phyloP scores from a whole-genome alignment of 768 basidiomycete genomes.

The Vararia minispora region DNA sequence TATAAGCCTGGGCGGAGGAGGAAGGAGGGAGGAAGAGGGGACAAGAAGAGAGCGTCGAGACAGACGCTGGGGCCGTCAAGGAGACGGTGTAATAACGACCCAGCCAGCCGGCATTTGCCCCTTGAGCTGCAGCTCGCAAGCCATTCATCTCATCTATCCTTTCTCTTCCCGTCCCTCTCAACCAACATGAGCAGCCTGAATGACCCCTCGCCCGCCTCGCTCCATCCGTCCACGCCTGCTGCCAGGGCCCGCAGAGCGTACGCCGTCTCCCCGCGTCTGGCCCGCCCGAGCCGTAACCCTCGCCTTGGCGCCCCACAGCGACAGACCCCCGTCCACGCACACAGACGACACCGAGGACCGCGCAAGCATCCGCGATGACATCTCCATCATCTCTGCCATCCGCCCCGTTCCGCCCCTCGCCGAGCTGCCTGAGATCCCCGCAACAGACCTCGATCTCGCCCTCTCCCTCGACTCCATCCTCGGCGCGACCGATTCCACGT shows the following conservation, averaged over 20 bases:
- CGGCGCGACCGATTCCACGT: slow-evolving; percentile 2
- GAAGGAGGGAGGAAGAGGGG: too few relatives aligned
- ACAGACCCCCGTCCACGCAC: slow-evolving; percentile 3
- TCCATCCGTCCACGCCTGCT: neutral
- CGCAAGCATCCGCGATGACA: neutral
- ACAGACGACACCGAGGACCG: neutral
- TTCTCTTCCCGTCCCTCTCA: too few relatives aligned
- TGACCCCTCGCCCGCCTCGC: neutral
- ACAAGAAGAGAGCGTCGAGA: too few relatives aligned
- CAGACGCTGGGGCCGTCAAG: too few relatives aligned
- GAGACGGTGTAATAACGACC: too few relatives aligned
- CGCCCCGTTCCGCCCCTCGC: slow-evolving; percentile 2
- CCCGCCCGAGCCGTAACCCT: too few relatives aligned
- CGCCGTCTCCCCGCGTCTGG: too few relatives aligned
- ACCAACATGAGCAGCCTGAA: too few relatives aligned
- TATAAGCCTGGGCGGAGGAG: too few relatives aligned
- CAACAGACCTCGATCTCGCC: slow-evolving; percentile 1
- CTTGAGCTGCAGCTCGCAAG: too few relatives aligned
- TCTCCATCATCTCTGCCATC: neutral
- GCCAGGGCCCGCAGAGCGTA: neutral
- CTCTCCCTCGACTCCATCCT: slow-evolving; percentile 10
- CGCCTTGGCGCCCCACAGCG: slow-evolving; percentile 1
- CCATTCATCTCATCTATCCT: too few relatives aligned
- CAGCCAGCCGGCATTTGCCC: too few relatives aligned
- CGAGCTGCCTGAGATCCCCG: slow-evolving; percentile 6